These are phyloP conservation scores for Fusarium sp. DNA, from an alignment of 2,329 filamentous ascomycete genomes.

Conservation along the genomic window DNA sequence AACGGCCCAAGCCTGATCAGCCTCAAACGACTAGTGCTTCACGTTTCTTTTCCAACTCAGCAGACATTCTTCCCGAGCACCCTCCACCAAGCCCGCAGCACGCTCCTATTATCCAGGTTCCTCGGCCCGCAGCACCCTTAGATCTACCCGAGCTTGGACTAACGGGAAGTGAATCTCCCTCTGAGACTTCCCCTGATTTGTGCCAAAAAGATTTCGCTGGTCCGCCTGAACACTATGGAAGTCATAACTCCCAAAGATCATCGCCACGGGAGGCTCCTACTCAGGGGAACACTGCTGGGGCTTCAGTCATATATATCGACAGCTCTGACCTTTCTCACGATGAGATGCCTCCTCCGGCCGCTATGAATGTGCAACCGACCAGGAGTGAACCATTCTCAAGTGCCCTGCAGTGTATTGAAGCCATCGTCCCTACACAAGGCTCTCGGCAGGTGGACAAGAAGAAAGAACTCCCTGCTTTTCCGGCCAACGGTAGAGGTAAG, in stretches of 20 bases:
- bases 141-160: constrained; percentile 35
- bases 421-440: background rate
- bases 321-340: background rate
- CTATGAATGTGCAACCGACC: background rate
- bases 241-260: background rate
- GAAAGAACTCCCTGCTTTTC: background rate
- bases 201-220: background rate
- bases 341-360: background rate
- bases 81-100: background rate
- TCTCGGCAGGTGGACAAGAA: background rate
- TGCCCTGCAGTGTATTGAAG: background rate
- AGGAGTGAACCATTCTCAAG: background rate
- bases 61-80: background rate
- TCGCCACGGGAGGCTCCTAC: background rate
- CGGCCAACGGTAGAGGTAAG: background rate
- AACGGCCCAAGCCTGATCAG: constrained; percentile 21
- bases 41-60: background rate
- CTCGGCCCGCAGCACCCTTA: constrained; percentile 8
- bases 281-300: background rate
- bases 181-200: background rate
- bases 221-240: background rate
- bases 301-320: background rate
- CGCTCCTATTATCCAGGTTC: background rate
- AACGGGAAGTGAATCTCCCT: background rate
- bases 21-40: background rate